These are phyloP conservation scores for Piper betle DNA, from an alignment of 164 flowering plant genomes.

Conservation along the genomic window DNA sequence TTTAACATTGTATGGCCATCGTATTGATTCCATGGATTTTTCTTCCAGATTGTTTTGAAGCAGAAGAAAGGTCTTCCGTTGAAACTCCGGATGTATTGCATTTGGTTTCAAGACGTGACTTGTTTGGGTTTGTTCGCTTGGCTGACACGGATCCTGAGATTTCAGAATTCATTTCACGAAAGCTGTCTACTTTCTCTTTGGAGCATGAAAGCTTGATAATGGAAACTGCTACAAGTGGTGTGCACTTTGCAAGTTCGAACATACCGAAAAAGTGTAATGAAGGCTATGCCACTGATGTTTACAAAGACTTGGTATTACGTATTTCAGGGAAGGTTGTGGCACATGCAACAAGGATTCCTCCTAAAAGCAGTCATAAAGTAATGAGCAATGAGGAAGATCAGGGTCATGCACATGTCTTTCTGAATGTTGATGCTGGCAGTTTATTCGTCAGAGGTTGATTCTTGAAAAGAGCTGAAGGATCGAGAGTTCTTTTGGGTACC, in stretches of 20 bases:
- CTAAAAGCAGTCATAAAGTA: slow-evolving; percentile 24
- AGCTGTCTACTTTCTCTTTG: slow-evolving; percentile 19
- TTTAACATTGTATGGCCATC: slow-evolving; percentile 88
- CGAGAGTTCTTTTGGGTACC: slow-evolving; percentile 44
- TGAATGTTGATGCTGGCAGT: slow-evolving; percentile 26
- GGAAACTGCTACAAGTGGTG: slow-evolving; percentile 11
- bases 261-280: slow-evolving; percentile 6
- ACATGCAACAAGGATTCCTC: slow-evolving; percentile 58
- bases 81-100: slow-evolving; percentile 79
- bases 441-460: slow-evolving; percentile 1
- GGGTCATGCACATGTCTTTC: slow-evolving; percentile 71
- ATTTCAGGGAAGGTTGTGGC: slow-evolving; percentile 68
- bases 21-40: slow-evolving; percentile 57
- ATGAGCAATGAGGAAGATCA: slow-evolving; percentile 31
- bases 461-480: slow-evolving; percentile 13
- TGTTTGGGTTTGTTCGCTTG: slow-evolving; percentile 70
- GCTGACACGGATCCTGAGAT: slow-evolving; percentile 32
- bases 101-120: slow-evolving; percentile 85
- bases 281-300: slow-evolving; percentile 39
- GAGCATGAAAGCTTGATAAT: slow-evolving; percentile 10
- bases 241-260: slow-evolving; percentile 8
- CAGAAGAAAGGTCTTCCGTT: slow-evolving; percentile 73
- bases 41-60: slow-evolving; percentile 95
- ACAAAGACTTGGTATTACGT: slow-evolving; percentile 69
- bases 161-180: slow-evolving; percentile 22